Conservation (phyloP, 176 grass and related monocot species). For the Rhynchospora pubera region DNA sequence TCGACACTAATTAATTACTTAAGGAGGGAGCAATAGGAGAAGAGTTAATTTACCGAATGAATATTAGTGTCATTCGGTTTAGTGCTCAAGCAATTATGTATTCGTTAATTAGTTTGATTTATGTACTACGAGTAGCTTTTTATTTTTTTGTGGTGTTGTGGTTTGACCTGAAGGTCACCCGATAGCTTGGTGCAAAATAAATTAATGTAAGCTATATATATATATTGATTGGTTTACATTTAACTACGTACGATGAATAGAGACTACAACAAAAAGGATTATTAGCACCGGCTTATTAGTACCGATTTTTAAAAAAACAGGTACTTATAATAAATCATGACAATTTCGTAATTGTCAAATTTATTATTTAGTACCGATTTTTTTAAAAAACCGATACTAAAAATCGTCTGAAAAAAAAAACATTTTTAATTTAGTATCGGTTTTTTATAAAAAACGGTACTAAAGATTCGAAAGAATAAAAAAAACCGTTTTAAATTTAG, state of each 20-base stretch:
- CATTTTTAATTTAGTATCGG: too few relatives aligned
- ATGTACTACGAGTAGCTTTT: not conserved
- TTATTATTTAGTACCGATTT: too few relatives aligned
- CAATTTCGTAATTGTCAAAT: too few relatives aligned
- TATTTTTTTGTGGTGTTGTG: not conserved
- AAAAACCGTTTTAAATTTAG: too few relatives aligned
- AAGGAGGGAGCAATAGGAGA: not conserved
- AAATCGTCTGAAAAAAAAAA: too few relatives aligned
- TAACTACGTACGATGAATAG: not conserved
- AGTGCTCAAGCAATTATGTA: not conserved
- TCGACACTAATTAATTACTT: not conserved
- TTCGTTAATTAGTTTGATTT: not conserved
- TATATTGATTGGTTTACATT: not conserved
- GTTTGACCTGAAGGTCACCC: not conserved
- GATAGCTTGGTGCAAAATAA: not conserved
- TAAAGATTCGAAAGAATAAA: too few relatives aligned
- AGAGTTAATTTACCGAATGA: not conserved
- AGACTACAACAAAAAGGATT: not conserved
- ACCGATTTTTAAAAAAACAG: too few relatives aligned
- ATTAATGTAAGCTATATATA: not conserved
- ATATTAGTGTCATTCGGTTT: not conserved
- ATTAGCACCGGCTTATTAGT: too few relatives aligned
- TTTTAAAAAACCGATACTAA: too few relatives aligned
- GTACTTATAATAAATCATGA: too few relatives aligned
- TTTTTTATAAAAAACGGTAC: too few relatives aligned